Conservation (phyloP, 164 flowering plant species). For the Euptelea pleiosperma region DNA sequence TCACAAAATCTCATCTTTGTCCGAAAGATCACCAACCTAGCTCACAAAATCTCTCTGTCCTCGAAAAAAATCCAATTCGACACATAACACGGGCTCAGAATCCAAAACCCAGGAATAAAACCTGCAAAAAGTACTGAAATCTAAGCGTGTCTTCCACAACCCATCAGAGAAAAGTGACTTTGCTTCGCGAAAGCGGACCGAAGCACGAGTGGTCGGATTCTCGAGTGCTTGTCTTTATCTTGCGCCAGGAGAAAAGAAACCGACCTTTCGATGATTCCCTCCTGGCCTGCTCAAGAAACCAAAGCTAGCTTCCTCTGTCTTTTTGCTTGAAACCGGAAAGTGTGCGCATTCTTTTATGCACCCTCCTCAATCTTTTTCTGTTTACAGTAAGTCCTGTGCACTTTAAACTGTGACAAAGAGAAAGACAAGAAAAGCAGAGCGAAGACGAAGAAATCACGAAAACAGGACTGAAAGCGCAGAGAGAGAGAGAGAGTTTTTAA, state of each 20-base stretch:
- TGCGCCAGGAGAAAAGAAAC: slow-evolving; percentile 34
- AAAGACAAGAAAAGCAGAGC: slow-evolving; percentile 26
- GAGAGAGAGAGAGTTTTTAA: slow-evolving; percentile 12
- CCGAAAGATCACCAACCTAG: slow-evolving; percentile 9
- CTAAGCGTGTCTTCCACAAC: slow-evolving; percentile 39
- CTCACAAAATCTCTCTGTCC: slow-evolving; percentile 5
- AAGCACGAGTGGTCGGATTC: slow-evolving; percentile 31
- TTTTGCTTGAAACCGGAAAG: slow-evolving; percentile 21
- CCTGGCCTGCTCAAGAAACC: neutral
- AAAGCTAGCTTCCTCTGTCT: neutral
- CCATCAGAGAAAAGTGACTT: slow-evolving; percentile 30
- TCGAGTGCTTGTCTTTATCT: slow-evolving; percentile 27
- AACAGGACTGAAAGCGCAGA: slow-evolving; percentile 21
- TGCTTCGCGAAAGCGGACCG: slow-evolving; percentile 54
- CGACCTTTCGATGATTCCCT: slow-evolving; percentile 54
- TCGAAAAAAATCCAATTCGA: slow-evolving; percentile 25
- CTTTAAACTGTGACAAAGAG: slow-evolving; percentile 37
- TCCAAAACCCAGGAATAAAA: slow-evolving; percentile 49
- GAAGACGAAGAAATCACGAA: slow-evolving; percentile 42
- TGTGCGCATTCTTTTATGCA: slow-evolving; percentile 30
- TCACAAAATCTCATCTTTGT: neutral
- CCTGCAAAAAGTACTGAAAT: slow-evolving; percentile 47
- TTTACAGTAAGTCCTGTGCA: slow-evolving; percentile 35
- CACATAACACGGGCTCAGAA: slow-evolving; percentile 33
- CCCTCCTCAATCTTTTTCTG: slow-evolving; percentile 14